Conservation (phyloP, 371 early-diverging fungal species). For the Parasitella parasitica region DNA sequence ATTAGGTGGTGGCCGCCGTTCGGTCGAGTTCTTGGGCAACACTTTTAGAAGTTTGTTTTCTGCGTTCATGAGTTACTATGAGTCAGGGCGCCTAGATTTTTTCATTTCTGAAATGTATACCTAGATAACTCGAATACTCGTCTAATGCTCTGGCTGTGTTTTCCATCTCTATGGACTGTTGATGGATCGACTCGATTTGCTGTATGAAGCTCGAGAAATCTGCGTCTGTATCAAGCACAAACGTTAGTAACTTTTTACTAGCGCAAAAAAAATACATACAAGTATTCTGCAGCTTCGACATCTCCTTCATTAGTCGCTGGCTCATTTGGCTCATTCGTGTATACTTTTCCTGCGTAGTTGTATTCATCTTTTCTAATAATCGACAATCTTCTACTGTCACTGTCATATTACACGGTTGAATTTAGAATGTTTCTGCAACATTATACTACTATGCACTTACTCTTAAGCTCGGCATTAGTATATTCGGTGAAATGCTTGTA, state of each 20-base stretch:
- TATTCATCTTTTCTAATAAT: constrained; percentile 62
- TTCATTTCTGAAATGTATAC: constrained; percentile 17
- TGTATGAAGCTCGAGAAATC: constrained; percentile 56
- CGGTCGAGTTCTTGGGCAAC: background rate
- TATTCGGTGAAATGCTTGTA: constrained; percentile 58
- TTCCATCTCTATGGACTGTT: constrained; percentile 59
- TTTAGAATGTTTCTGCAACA: background rate
- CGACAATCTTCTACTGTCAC: constrained; percentile 63
- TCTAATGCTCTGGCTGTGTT: constrained; percentile 56
- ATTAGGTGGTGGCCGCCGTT: too few species aligned
- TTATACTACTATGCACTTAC: constrained; percentile 37
- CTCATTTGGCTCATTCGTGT: constrained; percentile 59
- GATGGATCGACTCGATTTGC: constrained; percentile 60
- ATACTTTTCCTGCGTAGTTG: constrained; percentile 57
- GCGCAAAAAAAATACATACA: constrained; percentile 32
- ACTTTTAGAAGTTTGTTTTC: constrained; percentile 10
- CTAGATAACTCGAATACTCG: constrained; percentile 62
- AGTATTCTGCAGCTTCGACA: constrained; percentile 55
- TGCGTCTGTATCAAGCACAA: constrained; percentile 32
- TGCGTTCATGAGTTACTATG: constrained; percentile 1
- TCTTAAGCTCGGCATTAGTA: constrained; percentile 54
- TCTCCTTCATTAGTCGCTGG: constrained; percentile 60
- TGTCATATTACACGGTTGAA: constrained; percentile 7
- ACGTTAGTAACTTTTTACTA: background rate
- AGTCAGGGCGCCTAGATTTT: background rate